phyloP scores from a whole-genome alignment of 1,284 basidiomycete genomes.

The Apiotrichum akiyoshidainum region DNA sequence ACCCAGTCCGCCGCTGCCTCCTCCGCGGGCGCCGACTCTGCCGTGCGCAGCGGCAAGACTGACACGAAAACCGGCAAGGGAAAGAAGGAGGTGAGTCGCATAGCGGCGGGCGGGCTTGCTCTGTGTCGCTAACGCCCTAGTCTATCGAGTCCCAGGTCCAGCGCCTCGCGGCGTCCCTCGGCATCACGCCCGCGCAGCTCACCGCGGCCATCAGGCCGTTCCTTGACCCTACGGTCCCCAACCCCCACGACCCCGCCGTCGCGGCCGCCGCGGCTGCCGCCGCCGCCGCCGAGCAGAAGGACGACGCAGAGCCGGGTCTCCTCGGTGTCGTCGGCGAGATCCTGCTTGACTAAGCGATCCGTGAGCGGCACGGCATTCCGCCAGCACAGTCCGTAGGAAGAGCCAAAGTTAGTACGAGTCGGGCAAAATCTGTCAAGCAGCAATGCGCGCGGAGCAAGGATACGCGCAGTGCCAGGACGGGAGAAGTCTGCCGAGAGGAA shows the following conservation, averaged over 20 bases:
- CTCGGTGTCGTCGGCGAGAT: constrained; percentile 45
- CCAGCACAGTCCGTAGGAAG: background rate
- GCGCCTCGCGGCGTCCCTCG: constrained; percentile 44
- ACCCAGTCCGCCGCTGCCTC: too few relatives aligned
- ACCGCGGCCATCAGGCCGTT: constrained; percentile 46
- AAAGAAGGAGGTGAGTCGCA: constrained; percentile 1
- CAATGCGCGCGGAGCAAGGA: too few relatives aligned
- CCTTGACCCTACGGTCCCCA: constrained; percentile 47
- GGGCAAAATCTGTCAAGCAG: too few relatives aligned
- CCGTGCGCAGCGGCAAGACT: too few relatives aligned
- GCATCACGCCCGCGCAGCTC: constrained; percentile 48
- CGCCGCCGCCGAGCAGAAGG: constrained; percentile 12
- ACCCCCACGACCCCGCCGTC: constrained; percentile 31
- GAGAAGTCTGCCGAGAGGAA: too few relatives aligned
- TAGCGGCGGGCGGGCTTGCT: too few relatives aligned
- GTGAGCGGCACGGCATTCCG: background rate
- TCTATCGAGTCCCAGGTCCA: constrained; percentile 46
- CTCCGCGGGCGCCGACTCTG: too few relatives aligned
- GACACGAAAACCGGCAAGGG: background rate
- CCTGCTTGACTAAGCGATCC: constrained; percentile 39
- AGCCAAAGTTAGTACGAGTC: too few relatives aligned
- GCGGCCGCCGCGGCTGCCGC: constrained; percentile 15
- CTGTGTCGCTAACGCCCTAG: background rate
- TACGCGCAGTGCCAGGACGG: too few relatives aligned
- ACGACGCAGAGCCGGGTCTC: constrained; percentile 29